These are phyloP conservation scores for Polytrichum commune DNA, from an alignment of 225 moss, liverwort and hornwort species.

Conservation along the genomic window DNA sequence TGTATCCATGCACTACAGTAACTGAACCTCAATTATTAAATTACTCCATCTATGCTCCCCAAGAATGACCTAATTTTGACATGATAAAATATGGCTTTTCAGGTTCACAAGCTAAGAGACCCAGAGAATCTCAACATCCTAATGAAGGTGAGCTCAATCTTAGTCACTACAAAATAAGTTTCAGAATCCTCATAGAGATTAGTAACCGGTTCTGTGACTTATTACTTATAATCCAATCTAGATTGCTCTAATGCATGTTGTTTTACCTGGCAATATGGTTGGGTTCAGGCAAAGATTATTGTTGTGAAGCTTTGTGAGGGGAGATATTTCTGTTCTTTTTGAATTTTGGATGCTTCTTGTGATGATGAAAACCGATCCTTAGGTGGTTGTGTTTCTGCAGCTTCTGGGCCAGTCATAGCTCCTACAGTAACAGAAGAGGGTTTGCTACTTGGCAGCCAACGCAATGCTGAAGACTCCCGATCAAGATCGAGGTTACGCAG, in stretches of 20 bases:
- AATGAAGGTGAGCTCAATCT: slow-evolving; percentile 31
- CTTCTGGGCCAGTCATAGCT: slow-evolving; percentile 7
- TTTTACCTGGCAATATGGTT: no score
- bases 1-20: no score
- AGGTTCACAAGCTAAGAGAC: slow-evolving; percentile 51
- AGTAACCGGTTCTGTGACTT: no score
- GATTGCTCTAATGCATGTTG: no score
- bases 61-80: background rate
- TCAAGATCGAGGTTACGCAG: background rate
- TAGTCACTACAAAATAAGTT: slow-evolving; percentile 38
- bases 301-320: no score
- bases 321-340: no score
- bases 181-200: slow-evolving; percentile 26
- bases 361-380: no score
- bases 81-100: background rate
- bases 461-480: slow-evolving; percentile 30
- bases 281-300: no score
- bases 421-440: slow-evolving; percentile 51
- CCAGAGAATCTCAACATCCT: slow-evolving; percentile 37
- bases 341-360: no score
- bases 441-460: slow-evolving; percentile 47
- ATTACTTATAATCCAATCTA: no score
- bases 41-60: no score
- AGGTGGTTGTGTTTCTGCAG: background rate
- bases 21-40: no score